A percentile compares a stretch with the other conserved stretches of the same genome.
These are phyloP conservation scores for Microsporum ferrugineum DNA, from an alignment of 2,329 filamentous ascomycete genomes.

Conservation along the genomic window DNA sequence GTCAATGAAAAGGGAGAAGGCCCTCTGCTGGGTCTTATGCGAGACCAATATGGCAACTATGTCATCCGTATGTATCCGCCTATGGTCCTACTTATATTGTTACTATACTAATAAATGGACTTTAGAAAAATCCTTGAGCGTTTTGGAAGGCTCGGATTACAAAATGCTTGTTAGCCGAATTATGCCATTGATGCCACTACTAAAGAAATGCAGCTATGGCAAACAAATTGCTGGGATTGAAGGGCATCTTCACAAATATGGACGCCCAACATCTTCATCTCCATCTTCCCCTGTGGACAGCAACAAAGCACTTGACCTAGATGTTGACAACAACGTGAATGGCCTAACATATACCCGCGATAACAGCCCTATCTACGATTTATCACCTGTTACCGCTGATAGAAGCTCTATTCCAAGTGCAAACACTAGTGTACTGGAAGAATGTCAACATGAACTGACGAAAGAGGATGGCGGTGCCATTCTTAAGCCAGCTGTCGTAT, in stretches of 20 bases:
- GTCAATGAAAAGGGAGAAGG: constrained; percentile 54
- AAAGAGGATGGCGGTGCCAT: not conserved
- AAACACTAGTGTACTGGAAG: constrained; percentile 42
- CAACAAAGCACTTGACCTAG: not conserved
- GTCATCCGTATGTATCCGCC: constrained; percentile 69
- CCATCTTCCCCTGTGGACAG: constrained; percentile 5
- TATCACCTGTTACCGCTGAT: constrained; percentile 45
- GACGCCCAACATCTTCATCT: not conserved
- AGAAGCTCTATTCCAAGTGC: constrained; percentile 56
- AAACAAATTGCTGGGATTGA: constrained; percentile 58
- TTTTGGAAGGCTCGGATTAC: constrained; percentile 50
- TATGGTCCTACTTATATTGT: not conserved
- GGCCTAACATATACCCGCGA: constrained; percentile 3
- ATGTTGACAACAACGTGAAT: not conserved
- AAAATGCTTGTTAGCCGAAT: constrained; percentile 52
- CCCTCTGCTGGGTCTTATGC: constrained; percentile 66
- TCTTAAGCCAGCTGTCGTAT: not conserved
- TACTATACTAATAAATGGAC: not conserved
- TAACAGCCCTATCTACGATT: constrained; percentile 13
- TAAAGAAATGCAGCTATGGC: constrained; percentile 54
- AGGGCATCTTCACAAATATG: constrained; percentile 22
- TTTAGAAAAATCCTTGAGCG: constrained; percentile 65
- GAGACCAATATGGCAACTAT: constrained; percentile 89
- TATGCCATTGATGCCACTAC: constrained; percentile 47
- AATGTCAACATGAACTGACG: constrained; percentile 21